Conservation (phyloP, 2,329 filamentous ascomycete species). For the Ophiostoma tasmaniense region DNA sequence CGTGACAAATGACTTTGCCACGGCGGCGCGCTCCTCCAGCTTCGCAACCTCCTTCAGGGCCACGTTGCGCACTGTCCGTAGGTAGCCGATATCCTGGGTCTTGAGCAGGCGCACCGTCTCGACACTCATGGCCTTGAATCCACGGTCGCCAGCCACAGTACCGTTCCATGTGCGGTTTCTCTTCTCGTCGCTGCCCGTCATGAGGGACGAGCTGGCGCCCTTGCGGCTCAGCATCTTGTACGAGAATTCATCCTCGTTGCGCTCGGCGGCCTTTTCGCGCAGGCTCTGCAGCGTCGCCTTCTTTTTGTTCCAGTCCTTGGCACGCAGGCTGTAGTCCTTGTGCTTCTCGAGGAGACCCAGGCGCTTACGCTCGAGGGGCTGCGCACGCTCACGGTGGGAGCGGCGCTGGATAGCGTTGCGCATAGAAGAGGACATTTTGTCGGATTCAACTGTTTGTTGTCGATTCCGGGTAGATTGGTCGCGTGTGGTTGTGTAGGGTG, state of each 20-base stretch:
- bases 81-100: slow-evolving; percentile 59
- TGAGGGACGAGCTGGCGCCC: slow-evolving; percentile 43
- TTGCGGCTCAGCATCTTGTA: slow-evolving; percentile 59
- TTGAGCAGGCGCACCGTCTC: slow-evolving; percentile 56
- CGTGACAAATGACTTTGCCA: slow-evolving; percentile 32
- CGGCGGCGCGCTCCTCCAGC: slow-evolving; percentile 46
- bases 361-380: slow-evolving; percentile 72
- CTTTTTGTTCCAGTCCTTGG: slow-evolving; percentile 58
- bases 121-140: slow-evolving; percentile 45
- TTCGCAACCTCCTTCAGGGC: slow-evolving; percentile 47
- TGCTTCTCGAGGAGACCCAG: slow-evolving; percentile 93
- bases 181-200: slow-evolving; percentile 31
- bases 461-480: neutral
- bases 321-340: slow-evolving; percentile 51
- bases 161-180: slow-evolving; percentile 41
- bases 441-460: neutral
- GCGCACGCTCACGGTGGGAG: slow-evolving; percentile 82
- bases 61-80: slow-evolving; percentile 54
- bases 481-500: neutral
- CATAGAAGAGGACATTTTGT: slow-evolving; percentile 23
- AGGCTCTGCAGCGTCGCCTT: slow-evolving; percentile 52
- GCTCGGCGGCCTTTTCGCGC: slow-evolving; percentile 52
- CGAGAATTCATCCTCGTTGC: slow-evolving; percentile 67
- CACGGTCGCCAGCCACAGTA: slow-evolving; percentile 49
- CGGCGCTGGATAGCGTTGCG: slow-evolving; percentile 27